Conservation (phyloP, 345 rosid genomes). For the Gossypium thurberi region DNA sequence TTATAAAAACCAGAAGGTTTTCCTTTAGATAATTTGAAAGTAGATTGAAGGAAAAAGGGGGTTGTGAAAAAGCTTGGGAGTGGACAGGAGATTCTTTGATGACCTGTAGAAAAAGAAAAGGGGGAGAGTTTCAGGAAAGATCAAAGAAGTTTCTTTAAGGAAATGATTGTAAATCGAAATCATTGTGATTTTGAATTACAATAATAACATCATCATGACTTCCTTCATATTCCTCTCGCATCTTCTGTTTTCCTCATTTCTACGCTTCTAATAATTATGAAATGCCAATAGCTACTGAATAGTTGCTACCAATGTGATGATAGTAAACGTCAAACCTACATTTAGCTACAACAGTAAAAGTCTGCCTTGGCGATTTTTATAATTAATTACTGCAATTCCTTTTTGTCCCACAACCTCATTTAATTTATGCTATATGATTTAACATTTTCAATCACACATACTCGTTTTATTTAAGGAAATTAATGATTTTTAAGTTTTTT, state of each 20-base stretch:
- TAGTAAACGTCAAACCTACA: not conserved
- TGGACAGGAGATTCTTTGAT: slow-evolving; percentile 7
- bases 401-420: too few species aligned
- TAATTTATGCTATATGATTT: too few species aligned
- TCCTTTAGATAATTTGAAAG: not conserved
- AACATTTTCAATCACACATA: too few species aligned
- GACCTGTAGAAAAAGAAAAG: not conserved
- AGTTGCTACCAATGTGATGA: not conserved
- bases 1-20: too few species aligned
- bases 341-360: not conserved
- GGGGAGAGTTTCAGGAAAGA: not conserved
- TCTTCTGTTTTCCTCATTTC: not conserved
- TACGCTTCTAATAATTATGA: not conserved
- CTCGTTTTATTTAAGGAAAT: too few species aligned
- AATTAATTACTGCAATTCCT: too few species aligned
- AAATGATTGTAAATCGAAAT: slow-evolving; percentile 4
- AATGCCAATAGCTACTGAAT: not conserved
- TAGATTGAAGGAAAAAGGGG: not conserved
- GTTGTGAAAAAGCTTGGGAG: not conserved
- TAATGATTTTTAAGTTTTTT: too few species aligned
- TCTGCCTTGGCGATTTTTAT: too few species aligned
- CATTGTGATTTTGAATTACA: slow-evolving; percentile 5
- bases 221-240: too few species aligned
- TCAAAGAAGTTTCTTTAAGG: slow-evolving; percentile 14
- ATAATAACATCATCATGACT: not conserved